Conservation (phyloP, 768 basidiomycete species). For the Trametes sanguinea region DNA sequence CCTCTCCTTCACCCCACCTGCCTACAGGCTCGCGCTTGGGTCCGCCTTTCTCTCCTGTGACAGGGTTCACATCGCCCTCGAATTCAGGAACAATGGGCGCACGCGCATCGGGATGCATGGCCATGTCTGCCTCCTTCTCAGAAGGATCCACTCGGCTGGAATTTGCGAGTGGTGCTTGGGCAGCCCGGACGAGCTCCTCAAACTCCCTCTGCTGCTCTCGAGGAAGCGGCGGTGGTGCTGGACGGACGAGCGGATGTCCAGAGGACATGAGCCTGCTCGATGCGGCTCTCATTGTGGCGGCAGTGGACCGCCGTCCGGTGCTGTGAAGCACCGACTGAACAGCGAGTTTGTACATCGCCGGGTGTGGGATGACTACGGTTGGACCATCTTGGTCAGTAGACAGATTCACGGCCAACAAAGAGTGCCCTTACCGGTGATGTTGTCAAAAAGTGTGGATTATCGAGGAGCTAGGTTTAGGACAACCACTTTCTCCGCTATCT, state of each 20-base stretch:
- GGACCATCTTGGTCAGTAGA: no score
- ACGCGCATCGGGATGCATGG: conserved; percentile 72
- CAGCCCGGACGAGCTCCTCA: conserved; percentile 74
- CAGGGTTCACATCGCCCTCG: conserved; percentile 78
- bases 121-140: conserved; percentile 41
- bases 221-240: conserved; percentile 77
- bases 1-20: conserved; percentile 54
- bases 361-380: no score
- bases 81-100: conserved; percentile 64
- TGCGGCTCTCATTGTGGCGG: neutral
- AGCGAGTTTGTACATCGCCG: neutral
- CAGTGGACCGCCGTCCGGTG: neutral
- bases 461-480: no score
- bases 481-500: no score
- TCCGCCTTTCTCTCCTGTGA: conserved; percentile 83
- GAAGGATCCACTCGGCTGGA: conserved; percentile 24
- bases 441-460: no score
- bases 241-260: conserved; percentile 47
- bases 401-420: no score
- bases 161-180: conserved; percentile 46
- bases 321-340: neutral
- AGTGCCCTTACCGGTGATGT: no score
- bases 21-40: conserved; percentile 84
- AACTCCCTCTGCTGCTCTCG: conserved; percentile 80
- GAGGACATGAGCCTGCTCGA: conserved; percentile 27